Evolutionary conservation across 2,329 filamentous ascomycete species (phyloP).

Genomic region (Penicillium sp.): DNA sequence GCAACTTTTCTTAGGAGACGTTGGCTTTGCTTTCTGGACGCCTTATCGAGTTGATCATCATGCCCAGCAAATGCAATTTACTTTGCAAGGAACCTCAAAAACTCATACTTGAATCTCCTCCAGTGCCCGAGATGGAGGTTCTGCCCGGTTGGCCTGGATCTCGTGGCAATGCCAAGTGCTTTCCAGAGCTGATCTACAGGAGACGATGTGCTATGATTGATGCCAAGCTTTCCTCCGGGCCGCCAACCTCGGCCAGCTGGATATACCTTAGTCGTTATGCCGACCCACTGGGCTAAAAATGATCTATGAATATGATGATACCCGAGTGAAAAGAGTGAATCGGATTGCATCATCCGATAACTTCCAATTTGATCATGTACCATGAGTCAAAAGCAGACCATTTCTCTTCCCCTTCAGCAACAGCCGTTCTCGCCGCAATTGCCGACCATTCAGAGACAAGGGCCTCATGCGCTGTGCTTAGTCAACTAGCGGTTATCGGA

Average conservation of each 20-base stretch:
- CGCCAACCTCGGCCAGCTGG: background rate
- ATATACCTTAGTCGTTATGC: background rate
- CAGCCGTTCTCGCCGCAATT: slow-evolving; percentile 1
- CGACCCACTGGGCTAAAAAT: background rate
- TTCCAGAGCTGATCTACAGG: too few species aligned
- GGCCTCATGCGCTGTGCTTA: background rate
- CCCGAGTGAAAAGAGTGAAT: too few species aligned
- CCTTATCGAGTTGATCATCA: too few species aligned
- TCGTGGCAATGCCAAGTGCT: too few species aligned
- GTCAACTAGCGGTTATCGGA: slow-evolving; percentile 15
- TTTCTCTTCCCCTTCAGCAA: background rate
- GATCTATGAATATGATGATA: background rate
- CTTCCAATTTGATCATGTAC: background rate
- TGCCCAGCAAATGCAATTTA: too few species aligned
- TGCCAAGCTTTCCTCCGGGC: background rate
- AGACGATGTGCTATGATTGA: background rate
- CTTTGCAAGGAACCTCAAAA: too few species aligned
- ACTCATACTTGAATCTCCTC: too few species aligned
- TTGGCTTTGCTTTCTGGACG: too few species aligned
- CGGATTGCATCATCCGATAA: background rate
- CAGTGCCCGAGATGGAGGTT: too few species aligned
- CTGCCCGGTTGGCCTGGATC: too few species aligned
- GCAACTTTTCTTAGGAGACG: too few species aligned
- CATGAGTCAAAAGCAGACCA: background rate
- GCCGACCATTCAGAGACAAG: background rate